phyloP scores from a whole-genome alignment of 495 filamentous ascomycete genomes.

The Choiromyces venosus region DNA sequence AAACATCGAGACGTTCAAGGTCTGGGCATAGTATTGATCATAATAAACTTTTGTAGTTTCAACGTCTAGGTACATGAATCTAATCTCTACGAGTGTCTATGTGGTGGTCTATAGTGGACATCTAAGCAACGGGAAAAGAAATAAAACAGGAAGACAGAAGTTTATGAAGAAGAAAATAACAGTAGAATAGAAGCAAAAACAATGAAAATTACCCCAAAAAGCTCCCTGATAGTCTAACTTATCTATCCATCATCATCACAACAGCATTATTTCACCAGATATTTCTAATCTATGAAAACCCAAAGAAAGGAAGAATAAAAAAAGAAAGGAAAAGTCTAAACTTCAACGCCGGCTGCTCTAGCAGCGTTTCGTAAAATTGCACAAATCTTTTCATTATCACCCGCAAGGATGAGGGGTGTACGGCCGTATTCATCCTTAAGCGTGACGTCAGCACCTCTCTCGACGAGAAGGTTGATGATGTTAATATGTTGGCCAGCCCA shows the following conservation, averaged over 20 bases:
- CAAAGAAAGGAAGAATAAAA: not conserved
- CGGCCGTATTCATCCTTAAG: not conserved
- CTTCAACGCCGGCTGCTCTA: not conserved
- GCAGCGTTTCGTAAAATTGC: not conserved
- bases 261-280: not conserved
- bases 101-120: not conserved
- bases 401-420: not conserved
- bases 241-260: not conserved
- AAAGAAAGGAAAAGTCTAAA: not conserved
- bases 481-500: not conserved
- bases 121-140: not conserved
- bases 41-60: not conserved
- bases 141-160: not conserved
- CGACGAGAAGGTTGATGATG: not conserved
- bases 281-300: not conserved
- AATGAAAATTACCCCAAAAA: not conserved
- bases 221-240: not conserved
- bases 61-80: not conserved
- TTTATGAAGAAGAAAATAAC: not conserved
- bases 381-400: not conserved
- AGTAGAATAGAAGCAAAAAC: not conserved
- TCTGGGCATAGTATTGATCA: not conserved
- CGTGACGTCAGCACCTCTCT: not conserved
- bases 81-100: not conserved
- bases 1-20: not conserved